Conservation (phyloP, 2,329 filamentous ascomycete genomes). For the Verticillium isaacii region DNA sequence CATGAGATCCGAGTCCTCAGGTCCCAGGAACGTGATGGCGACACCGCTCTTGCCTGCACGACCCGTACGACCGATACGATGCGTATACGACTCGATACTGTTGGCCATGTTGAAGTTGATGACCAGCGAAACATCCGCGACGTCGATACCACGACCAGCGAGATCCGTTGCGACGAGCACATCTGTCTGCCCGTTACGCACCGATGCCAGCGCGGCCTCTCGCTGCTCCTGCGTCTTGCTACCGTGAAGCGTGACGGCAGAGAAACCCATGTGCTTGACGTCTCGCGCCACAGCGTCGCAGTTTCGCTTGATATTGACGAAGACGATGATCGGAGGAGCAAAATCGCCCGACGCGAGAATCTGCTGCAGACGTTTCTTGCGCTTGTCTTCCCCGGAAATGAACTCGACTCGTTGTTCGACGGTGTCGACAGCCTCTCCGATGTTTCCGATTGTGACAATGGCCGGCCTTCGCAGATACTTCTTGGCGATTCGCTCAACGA, state of each 20-base stretch:
- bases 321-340: constrained; percentile 89
- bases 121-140: constrained; percentile 87
- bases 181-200: constrained; percentile 75
- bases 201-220: constrained; percentile 82
- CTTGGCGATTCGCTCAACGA: constrained; percentile 92
- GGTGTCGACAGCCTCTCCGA: constrained; percentile 93
- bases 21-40: constrained; percentile 90
- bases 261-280: constrained; percentile 91
- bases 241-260: constrained; percentile 84
- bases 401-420: constrained; percentile 97
- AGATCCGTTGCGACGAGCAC: constrained; percentile 94
- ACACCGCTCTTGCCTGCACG: constrained; percentile 96
- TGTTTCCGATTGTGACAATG: constrained; percentile 90
- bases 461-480: constrained; percentile 93
- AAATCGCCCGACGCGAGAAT: constrained; percentile 80
- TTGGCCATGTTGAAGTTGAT: constrained; percentile 99
- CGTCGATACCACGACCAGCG: constrained; percentile 95
- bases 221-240: constrained; percentile 97
- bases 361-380: constrained; percentile 92
- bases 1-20: constrained; percentile 83
- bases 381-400: constrained; percentile 83
- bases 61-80: constrained; percentile 94
- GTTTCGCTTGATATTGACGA: constrained; percentile 99
- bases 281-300: constrained; percentile 93
- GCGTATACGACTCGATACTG: constrained; percentile 91